Evolutionary conservation across 768 basidiomycete species (phyloP), one percentile per base, ranked within the genome.

Genomic region (Amanita pseudoporphyria): DNA sequence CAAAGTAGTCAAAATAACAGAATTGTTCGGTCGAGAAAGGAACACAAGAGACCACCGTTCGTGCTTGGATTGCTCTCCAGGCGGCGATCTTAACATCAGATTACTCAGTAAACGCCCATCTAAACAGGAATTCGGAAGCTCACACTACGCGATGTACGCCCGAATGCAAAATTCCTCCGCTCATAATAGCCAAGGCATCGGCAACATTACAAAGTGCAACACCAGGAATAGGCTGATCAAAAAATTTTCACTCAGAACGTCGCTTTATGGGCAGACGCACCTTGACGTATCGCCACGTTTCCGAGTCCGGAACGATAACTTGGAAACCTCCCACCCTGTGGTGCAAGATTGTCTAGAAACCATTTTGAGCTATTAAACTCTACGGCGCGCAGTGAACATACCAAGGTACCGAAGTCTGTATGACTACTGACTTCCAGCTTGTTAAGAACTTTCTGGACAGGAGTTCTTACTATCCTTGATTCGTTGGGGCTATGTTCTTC

Each of bases 351-450:
- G 81, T 79, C 77, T 81, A 51, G 61, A 51, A 51, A 71, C 58
- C 4, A 65, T 68, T 40, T 72, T 21, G 65, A 21, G 65, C 63
- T 4, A 40, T 7, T 63, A 24, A 37, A 63, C 45, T 22, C 32
- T 16, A 21, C 16, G 4, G 3, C 57, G 57, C n/a, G 56, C 56
- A 21, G 26, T 40, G 24, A 1, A 33, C 74, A 58, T 55, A 82
- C 81, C 50, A 84, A 59, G n/a, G 78, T 79, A 55, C 83, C 82
- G 54, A 84, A 85, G 61, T 84, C 84, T 2, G 82, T 84, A 58
- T 86, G 84, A 1, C 77, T 75, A 16, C 81, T 81, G n/a, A 84
- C 59, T 0, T 69, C 67, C n/a, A 69, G 65, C 41, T 63, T 70
- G 5, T 69, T 64, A 32, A 49, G 68, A 14, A 62, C 60, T 3